Evolutionary conservation across 2,329 filamentous ascomycete species (phyloP).

Genomic region (Aspergillus aculeatus): DNA sequence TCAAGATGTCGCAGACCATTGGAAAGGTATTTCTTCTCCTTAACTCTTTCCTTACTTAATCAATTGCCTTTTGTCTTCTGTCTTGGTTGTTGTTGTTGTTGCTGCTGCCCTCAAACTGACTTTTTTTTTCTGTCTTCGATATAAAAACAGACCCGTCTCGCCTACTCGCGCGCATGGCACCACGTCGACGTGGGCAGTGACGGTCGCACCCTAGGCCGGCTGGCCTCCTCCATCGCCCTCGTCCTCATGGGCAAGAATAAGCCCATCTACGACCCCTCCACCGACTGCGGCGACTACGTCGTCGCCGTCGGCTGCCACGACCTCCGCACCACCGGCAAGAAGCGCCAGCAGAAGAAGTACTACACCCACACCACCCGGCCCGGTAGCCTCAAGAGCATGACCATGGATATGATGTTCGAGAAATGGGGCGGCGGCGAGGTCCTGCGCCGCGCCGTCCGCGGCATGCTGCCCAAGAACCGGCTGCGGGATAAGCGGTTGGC

Average conservation of each 20-base stretch:
- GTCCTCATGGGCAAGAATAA: constrained; percentile 99
- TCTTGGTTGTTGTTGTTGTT: background rate
- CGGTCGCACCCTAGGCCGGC: constrained; percentile 79
- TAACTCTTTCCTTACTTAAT: too few species aligned
- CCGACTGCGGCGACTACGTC: constrained; percentile 98
- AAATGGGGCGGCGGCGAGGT: constrained; percentile 94
- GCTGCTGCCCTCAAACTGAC: background rate
- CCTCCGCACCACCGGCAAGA: constrained; percentile 84
- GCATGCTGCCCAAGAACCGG: constrained; percentile 97
- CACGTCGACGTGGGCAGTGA: constrained; percentile 71
- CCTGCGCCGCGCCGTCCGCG: constrained; percentile 83
- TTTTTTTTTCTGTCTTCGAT: background rate
- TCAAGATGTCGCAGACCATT: constrained; percentile 45
- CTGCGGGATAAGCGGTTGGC: constrained; percentile 83
- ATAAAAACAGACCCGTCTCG: constrained; percentile 73
- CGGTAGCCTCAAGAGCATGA: constrained; percentile 80
- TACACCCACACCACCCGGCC: constrained; percentile 92
- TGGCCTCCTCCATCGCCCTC: constrained; percentile 82
- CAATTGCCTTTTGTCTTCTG: background rate
- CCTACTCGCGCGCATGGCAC: constrained; percentile 96
- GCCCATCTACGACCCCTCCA: constrained; percentile 94
- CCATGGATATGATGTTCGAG: constrained; percentile 90
- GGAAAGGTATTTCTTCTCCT: constrained; percentile 38
- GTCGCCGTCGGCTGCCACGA: constrained; percentile 88
- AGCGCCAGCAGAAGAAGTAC: constrained; percentile 91